A percentile compares a stretch with the other conserved stretches of the same genome.
phyloP scores from a whole-genome alignment of 2,329 filamentous ascomycete species.

The Pyrenophora seminiperda region DNA sequence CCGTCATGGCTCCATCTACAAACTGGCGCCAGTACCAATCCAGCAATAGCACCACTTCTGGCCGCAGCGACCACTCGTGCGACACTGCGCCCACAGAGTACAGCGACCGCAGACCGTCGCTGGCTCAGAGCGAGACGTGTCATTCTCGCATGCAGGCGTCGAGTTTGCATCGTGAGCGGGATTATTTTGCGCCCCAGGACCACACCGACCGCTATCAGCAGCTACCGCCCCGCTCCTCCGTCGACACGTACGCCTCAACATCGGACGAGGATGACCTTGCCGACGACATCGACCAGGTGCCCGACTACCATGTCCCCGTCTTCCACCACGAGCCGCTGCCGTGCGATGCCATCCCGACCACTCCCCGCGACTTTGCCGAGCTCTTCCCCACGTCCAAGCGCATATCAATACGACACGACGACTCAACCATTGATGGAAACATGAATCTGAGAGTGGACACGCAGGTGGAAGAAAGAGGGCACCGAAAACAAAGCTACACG shows the following conservation, averaged over 20 bases:
- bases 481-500: slow-evolving; percentile 67
- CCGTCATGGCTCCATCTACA: slow-evolving; percentile 40
- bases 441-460: slow-evolving; percentile 95
- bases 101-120: slow-evolving; percentile 35
- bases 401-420: slow-evolving; percentile 85
- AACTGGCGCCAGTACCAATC: slow-evolving; percentile 43
- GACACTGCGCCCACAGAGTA: slow-evolving; percentile 45
- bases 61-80: slow-evolving; percentile 34
- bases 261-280: slow-evolving; percentile 66
- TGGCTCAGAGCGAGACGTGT: slow-evolving; percentile 40
- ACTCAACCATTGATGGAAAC: slow-evolving; percentile 87
- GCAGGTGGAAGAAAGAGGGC: slow-evolving; percentile 63
- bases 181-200: slow-evolving; percentile 28
- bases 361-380: slow-evolving; percentile 78
- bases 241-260: slow-evolving; percentile 80
- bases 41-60: slow-evolving; percentile 39
- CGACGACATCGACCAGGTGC: slow-evolving; percentile 51
- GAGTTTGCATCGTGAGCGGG: slow-evolving; percentile 26
- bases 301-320: slow-evolving; percentile 62
- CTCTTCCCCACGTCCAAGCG: slow-evolving; percentile 86
- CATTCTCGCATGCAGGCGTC: slow-evolving; percentile 37
- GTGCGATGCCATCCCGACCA: slow-evolving; percentile 73
- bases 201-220: slow-evolving; percentile 20
- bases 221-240: slow-evolving; percentile 59
- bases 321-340: slow-evolving; percentile 68